phyloP scores from a whole-genome alignment of 1,284 basidiomycete species.

The Ganoderma lingzhi region DNA sequence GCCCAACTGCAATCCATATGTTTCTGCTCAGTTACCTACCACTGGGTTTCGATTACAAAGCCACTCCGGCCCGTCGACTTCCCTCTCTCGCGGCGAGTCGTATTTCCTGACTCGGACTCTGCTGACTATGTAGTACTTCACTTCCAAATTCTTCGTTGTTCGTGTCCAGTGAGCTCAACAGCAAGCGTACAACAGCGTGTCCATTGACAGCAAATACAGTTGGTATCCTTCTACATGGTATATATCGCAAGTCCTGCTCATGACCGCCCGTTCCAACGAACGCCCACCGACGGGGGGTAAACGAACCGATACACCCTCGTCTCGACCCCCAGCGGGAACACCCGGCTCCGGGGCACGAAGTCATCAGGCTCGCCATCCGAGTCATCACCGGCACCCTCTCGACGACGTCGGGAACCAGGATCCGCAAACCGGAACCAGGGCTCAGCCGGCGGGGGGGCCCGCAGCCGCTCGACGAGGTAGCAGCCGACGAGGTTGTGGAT shows the following conservation, averaged over 20 bases:
- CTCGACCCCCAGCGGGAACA: not conserved
- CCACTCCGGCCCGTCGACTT: too few relatives aligned
- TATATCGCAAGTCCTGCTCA: not conserved
- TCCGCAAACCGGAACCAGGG: not conserved
- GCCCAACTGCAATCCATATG: too few relatives aligned
- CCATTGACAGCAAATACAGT: not conserved
- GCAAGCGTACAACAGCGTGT: too few relatives aligned
- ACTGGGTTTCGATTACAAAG: too few relatives aligned
- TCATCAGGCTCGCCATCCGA: not conserved
- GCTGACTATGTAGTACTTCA: too few relatives aligned
- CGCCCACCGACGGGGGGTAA: not conserved
- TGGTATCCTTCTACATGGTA: slow-evolving; percentile 1
- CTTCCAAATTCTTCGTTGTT: too few relatives aligned
- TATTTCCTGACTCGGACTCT: too few relatives aligned
- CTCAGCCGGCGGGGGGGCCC: not conserved
- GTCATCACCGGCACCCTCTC: not conserved
- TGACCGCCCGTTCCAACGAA: not conserved
- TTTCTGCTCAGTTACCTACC: too few relatives aligned
- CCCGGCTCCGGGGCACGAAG: not conserved
- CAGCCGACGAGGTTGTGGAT: slow-evolving; percentile 5
- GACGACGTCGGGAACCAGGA: not conserved
- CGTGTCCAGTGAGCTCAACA: too few relatives aligned
- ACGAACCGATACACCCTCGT: not conserved
- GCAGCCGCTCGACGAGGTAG: slow-evolving; percentile 3
- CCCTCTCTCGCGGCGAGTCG: too few relatives aligned